Evolutionary conservation across 257 asterid species (phyloP), one percentile per base, ranked within the genome.

Genomic region (Agastache rugosa): DNA sequence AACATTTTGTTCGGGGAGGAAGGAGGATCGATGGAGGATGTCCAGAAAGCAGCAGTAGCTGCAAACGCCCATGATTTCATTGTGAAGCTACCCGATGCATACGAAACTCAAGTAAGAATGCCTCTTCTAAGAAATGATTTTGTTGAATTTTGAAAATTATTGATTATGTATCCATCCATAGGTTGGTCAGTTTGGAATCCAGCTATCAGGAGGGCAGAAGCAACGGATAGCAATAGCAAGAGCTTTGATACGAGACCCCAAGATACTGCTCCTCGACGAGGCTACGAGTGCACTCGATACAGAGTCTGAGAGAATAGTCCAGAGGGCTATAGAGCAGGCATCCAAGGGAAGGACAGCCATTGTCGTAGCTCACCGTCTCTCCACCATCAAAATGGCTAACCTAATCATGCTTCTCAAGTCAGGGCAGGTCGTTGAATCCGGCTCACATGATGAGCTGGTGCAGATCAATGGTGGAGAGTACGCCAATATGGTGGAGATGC

Each of bases 191-290:
- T 89, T 83, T 71, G 97, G 97, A 56, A 79, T 89, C 25, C 96
- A 91, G 75, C 65, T 91, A 75, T 91, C 97, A 2, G 97, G 97
- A 23, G 97, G 97, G 23, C 97, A 91, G 82, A 91, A 89, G 86
- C 97, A 91, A 65, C 78, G 93, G 72, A 89, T 91, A 80, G 97
- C 97, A 37, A 89, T 91, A 80, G 97, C 96, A 45, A 81, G 97
- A 65, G 97, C 97, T 14, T 65, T 91, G 83, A 86, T 91, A 76
- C 83, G 96, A 71, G 79, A 87, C 34, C 97, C 97, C 20, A 91
- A 87, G 76, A 76, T 91, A 73, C 63, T 91, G 77, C 87, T 91
- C 69, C 88, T 91, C 11, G 97, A 91, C 64, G 97, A 91, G 79
- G 97, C 97, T 55, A 91, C 97, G 1, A 89, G 96, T 44, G 97